These are phyloP conservation scores for Sarocladiaceae sp. DNA, from an alignment of 2,329 filamentous ascomycete genomes.

Conservation along the genomic window DNA sequence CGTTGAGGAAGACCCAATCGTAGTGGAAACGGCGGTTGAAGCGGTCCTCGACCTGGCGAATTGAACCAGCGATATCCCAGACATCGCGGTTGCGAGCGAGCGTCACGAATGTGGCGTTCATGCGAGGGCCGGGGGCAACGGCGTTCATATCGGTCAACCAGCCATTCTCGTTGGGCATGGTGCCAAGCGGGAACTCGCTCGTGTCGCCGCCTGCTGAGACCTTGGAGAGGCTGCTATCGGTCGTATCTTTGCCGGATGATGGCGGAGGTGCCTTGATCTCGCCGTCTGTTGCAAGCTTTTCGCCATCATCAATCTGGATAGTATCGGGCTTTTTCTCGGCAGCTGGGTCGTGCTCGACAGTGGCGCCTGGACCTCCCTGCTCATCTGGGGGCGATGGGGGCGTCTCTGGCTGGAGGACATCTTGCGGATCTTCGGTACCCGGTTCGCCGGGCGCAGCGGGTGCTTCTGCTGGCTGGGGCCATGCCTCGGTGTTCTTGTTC, in stretches of 20 bases:
- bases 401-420: slow-evolving; percentile 5
- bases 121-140: slow-evolving; percentile 61
- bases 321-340: not conserved
- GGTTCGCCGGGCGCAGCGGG: not conserved
- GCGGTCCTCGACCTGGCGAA: slow-evolving; percentile 92
- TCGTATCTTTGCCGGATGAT: not conserved
- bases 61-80: slow-evolving; percentile 95
- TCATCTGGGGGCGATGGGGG: slow-evolving; percentile 1
- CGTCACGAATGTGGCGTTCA: slow-evolving; percentile 97
- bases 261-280: slow-evolving; percentile 8
- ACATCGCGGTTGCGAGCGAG: slow-evolving; percentile 88
- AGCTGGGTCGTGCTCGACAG: slow-evolving; percentile 4
- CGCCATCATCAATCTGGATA: slow-evolving; percentile 8
- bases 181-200: slow-evolving; percentile 41
- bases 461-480: slow-evolving; percentile 7
- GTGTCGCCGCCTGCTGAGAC: slow-evolving; percentile 20
- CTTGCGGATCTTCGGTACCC: slow-evolving; percentile 3
- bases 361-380: not conserved
- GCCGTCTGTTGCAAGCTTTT: not conserved
- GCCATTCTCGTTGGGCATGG: slow-evolving; percentile 45
- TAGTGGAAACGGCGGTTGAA: slow-evolving; percentile 98
- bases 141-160: slow-evolving; percentile 43
- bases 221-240: slow-evolving; percentile 12
- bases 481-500: slow-evolving; percentile 4
- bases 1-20: slow-evolving; percentile 99